Conservation (phyloP, 805 yeast genomes). For the Schizosaccharomyces osmophilus region DNA sequence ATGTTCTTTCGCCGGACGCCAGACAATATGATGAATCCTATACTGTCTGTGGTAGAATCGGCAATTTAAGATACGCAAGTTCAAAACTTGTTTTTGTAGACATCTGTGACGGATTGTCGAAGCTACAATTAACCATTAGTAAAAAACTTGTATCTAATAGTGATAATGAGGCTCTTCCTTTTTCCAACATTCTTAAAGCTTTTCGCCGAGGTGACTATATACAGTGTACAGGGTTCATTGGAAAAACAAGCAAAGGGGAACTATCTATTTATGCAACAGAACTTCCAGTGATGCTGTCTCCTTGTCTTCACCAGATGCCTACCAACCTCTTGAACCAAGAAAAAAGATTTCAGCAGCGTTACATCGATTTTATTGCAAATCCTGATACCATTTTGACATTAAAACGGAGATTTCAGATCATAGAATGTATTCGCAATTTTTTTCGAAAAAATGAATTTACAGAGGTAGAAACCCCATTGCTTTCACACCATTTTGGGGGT, state of each 20-base stretch:
- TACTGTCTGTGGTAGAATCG: too few relatives aligned
- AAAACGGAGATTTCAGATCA: slow-evolving; percentile 28
- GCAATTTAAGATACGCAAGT: too few relatives aligned
- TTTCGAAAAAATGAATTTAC: slow-evolving; percentile 32
- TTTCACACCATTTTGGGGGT: slow-evolving; percentile 49
- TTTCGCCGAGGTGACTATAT: not conserved
- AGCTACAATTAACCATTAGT: not conserved
- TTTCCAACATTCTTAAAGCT: not conserved
- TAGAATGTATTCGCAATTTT: slow-evolving; percentile 31
- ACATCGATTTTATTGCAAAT: slow-evolving; percentile 48
- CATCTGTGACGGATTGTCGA: too few relatives aligned
- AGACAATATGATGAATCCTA: too few relatives aligned
- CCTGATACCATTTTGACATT: slow-evolving; percentile 23
- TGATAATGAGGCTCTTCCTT: not conserved
- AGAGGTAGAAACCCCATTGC: slow-evolving; percentile 75
- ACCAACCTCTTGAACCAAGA: slow-evolving; percentile 30
- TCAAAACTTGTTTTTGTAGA: too few relatives aligned
- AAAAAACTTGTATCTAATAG: not conserved
- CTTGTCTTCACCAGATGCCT: slow-evolving; percentile 50
- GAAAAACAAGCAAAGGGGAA: slow-evolving; percentile 55
- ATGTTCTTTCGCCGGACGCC: too few relatives aligned
- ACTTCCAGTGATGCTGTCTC: slow-evolving; percentile 33
- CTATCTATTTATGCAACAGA: slow-evolving; percentile 35
- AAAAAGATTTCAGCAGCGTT: slow-evolving; percentile 40
- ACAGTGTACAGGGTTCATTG: slow-evolving; percentile 42